These are phyloP conservation scores for Pittosporum tobira DNA, from an alignment of 129 eudicot species.

Conservation along the genomic window DNA sequence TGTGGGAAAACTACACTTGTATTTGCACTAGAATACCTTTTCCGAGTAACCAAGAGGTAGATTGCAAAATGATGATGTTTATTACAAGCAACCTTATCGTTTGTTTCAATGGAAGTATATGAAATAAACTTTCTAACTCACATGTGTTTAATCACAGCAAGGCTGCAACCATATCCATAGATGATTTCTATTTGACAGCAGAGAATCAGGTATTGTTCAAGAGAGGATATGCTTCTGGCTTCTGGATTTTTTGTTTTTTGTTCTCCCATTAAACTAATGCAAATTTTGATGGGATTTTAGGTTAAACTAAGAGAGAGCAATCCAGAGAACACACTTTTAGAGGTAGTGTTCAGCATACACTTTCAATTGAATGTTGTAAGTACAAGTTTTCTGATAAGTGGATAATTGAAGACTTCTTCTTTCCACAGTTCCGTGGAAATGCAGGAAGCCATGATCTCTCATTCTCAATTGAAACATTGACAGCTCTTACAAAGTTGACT, in stretches of 20 bases:
- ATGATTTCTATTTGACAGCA: slow-evolving; percentile 89
- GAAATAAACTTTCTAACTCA: slow-evolving; percentile 7
- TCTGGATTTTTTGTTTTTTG: not conserved
- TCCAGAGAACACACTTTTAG: slow-evolving; percentile 80
- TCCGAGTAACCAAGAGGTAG: slow-evolving; percentile 71
- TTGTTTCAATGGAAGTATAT: slow-evolving; percentile 10
- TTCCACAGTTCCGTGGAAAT: slow-evolving; percentile 81
- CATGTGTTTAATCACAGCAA: slow-evolving; percentile 51
- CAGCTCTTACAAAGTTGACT: slow-evolving; percentile 56
- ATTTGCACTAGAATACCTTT: slow-evolving; percentile 76
- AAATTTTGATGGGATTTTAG: slow-evolving; percentile 27
- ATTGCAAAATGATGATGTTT: slow-evolving; percentile 28
- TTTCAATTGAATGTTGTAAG: slow-evolving; percentile 3
- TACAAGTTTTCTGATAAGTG: slow-evolving; percentile 12
- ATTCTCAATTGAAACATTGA: slow-evolving; percentile 73
- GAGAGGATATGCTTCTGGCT: not conserved
- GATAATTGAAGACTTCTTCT: slow-evolving; percentile 22
- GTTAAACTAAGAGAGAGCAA: slow-evolving; percentile 71
- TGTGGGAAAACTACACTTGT: slow-evolving; percentile 99
- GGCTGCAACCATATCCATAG: slow-evolving; percentile 80
- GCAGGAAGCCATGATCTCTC: slow-evolving; percentile 98
- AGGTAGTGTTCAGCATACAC: slow-evolving; percentile 32
- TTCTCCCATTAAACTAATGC: not conserved
- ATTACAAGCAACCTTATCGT: slow-evolving; percentile 2
- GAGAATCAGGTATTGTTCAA: slow-evolving; percentile 62